Evolutionary conservation across 148 eudicot species (phyloP), one percentile per base, ranked within the genome.

Genomic region (Silene uniflora): DNA sequence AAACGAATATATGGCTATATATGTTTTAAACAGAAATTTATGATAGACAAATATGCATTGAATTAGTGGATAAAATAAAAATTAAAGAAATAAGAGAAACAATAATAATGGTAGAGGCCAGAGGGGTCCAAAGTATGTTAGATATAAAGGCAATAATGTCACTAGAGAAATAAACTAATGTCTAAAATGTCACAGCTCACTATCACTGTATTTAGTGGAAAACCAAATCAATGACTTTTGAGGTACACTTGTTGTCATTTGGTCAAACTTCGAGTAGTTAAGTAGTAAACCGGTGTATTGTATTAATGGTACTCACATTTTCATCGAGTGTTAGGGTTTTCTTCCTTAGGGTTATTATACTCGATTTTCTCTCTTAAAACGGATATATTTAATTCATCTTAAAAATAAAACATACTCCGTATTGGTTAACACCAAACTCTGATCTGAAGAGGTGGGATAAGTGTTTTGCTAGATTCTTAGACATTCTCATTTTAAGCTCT

Each of bases 241-340:
- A 3, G 67, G 18, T 64, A 64, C 67, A 25, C 42, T 27, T 64
- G 42, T 10, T 64, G n/a, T 64, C 16, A 64, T 17, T 25, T 64
- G 66, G 67, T 64, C 67, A 64, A 64, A 25, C n/a, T 2, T 39
- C 8, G 10, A 2, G 42, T 64, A 64, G 67, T 64, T 64, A 64
- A 25, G 18, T 64, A 27, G 67, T 64, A 64, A 64, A 32, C 29
- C 67, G 67, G 67, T 64, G 42, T 64, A 25, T 5, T 25, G 67
- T 27, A 64, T 64, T 25, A 11, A 64, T 64, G 39, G 8, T 27
- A 39, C 67, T 64, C 67, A 27, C 42, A 11, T 59, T 59, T 21
- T 21, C 62, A 59, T 59, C 0, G 21, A 29, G 44, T 39, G 1
- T 3, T 39, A 39, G 44, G 44, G 44, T 39, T 39, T 39, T 39